These are phyloP conservation scores for Pythium diclinum DNA, from an alignment of 352 stramenopile species.

Conservation along the genomic window DNA sequence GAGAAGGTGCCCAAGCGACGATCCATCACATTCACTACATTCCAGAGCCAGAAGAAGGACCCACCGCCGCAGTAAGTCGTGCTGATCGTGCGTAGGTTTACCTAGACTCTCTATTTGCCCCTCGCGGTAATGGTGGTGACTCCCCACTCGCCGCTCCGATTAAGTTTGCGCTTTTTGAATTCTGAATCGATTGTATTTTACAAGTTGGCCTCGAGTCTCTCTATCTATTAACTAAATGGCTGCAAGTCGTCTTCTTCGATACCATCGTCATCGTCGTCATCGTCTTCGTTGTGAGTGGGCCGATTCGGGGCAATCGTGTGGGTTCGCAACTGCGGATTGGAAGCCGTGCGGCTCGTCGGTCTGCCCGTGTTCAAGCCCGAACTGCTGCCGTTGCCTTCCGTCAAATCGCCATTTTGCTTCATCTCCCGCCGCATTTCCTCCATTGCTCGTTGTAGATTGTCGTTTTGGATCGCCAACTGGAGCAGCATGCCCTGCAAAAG, in stretches of 20 bases:
- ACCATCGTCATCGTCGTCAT: slow-evolving; percentile 17
- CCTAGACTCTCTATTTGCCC: not conserved
- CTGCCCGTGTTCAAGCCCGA: not conserved
- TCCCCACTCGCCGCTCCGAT: not conserved
- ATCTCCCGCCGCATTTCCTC: slow-evolving; percentile 42
- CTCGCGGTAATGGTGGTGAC: not conserved
- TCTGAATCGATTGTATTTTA: slow-evolving; percentile 17
- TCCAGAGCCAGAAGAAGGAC: slow-evolving; percentile 35
- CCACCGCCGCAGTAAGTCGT: slow-evolving; percentile 15
- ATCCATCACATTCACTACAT: slow-evolving; percentile 77
- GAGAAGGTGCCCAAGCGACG: slow-evolving; percentile 56
- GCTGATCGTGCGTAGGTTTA: not conserved
- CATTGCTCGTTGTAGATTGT: slow-evolving; percentile 42
- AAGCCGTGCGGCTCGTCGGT: slow-evolving; percentile 1
- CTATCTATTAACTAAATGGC: slow-evolving; percentile 13
- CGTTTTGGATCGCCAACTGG: slow-evolving; percentile 55
- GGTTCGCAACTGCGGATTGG: not conserved
- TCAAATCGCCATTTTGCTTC: slow-evolving; percentile 11
- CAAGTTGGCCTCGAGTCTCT: not conserved
- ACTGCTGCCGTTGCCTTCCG: not conserved
- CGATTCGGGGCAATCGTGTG: slow-evolving; percentile 17
- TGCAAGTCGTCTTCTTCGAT: slow-evolving; percentile 3
- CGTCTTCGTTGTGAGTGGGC: slow-evolving; percentile 10
- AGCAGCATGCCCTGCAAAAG: slow-evolving; percentile 54
- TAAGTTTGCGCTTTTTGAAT: slow-evolving; percentile 8